These are phyloP conservation scores for Macrotyloma uniflorum DNA, from an alignment of 306 rosid species.

Conservation along the genomic window DNA sequence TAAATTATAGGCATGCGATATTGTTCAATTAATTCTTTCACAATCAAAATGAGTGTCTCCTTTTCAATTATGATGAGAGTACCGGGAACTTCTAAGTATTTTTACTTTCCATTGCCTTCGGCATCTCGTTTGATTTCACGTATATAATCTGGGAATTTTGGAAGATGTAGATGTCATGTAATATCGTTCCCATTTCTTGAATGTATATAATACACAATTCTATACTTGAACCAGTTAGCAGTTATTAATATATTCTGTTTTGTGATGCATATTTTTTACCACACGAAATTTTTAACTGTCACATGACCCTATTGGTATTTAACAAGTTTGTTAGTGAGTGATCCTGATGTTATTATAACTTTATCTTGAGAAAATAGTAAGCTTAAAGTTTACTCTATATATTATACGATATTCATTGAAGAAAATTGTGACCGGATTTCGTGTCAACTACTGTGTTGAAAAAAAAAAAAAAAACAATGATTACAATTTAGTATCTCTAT, in stretches of 20 bases:
- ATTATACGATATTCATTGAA: too few species aligned
- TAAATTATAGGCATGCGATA: constrained; percentile 43
- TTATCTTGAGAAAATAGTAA: too few species aligned
- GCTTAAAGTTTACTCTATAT: too few species aligned
- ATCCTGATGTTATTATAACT: too few species aligned
- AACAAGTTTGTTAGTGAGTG: too few species aligned
- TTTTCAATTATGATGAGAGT: neutral
- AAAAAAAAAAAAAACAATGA: too few species aligned
- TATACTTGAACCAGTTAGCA: neutral
- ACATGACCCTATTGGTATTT: too few species aligned
- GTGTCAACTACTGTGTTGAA: too few species aligned
- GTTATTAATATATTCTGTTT: neutral
- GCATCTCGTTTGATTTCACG: constrained; percentile 18
- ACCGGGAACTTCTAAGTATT: constrained; percentile 1
- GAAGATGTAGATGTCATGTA: constrained; percentile 27
- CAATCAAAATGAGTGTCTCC: constrained; percentile 31
- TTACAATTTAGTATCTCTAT: too few species aligned
- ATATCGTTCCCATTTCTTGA: constrained; percentile 23
- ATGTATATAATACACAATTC: neutral
- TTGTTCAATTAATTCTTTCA: constrained; percentile 67
- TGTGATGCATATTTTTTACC: neutral
- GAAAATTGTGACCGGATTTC: too few species aligned
- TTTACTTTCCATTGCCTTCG: constrained; percentile 21
- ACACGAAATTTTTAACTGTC: too few species aligned
- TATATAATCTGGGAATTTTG: constrained; percentile 30